phyloP scores from a whole-genome alignment of 176 grass and related monocot genomes.

The barley (Hordeum vulgare) region MorexV3_pseudomolecules_assembly NC_058520.1:170997298-170997797 shows the following conservation, averaged over 20 bases:
- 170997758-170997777: neutral
- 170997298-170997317: neutral
- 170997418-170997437: neutral
- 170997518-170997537: neutral
- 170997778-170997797: neutral
- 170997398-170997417: neutral
- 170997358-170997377: neutral
- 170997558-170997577: neutral
- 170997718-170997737: neutral
- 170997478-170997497: constrained; percentile 5
- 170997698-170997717: neutral
- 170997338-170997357: neutral
- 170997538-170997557: neutral
- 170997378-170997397: neutral
- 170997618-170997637: neutral
- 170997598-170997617: neutral
- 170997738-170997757: neutral
- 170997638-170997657: neutral
- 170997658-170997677: neutral
- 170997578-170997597: neutral
- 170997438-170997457: neutral
- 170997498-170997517: neutral
- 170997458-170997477: neutral
- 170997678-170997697: neutral
- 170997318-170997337: neutral